These are phyloP conservation scores for Schwanniomyces sp. DNA, from an alignment of 805 yeast genomes.

Conservation along the genomic window DNA sequence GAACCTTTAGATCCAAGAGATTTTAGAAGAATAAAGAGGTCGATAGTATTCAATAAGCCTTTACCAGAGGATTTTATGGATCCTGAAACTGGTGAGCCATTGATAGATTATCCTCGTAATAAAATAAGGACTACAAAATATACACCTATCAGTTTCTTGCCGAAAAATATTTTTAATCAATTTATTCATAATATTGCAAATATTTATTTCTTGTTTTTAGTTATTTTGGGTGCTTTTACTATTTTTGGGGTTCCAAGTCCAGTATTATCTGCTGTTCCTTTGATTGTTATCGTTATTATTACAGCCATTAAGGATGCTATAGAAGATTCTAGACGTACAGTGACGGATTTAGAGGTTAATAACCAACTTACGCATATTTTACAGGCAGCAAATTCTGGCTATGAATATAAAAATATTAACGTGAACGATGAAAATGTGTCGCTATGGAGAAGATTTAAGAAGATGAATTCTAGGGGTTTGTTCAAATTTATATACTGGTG, in stretches of 20 bases:
- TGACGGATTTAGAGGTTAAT: slow-evolving; percentile 70
- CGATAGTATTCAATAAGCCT: slow-evolving; percentile 57
- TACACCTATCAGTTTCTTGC: slow-evolving; percentile 85
- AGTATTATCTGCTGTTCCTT: slow-evolving; percentile 71
- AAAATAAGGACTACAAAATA: slow-evolving; percentile 95
- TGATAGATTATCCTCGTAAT: slow-evolving; percentile 71
- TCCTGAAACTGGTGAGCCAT: slow-evolving; percentile 59
- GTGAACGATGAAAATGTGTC: slow-evolving; percentile 63
- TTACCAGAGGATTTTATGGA: slow-evolving; percentile 60
- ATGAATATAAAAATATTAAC: slow-evolving; percentile 49
- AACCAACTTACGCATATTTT: slow-evolving; percentile 71
- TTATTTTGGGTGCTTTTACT: slow-evolving; percentile 74
- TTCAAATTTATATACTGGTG: slow-evolving; percentile 24
- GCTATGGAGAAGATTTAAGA: slow-evolving; percentile 69
- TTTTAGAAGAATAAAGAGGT: slow-evolving; percentile 35
- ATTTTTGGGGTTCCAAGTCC: slow-evolving; percentile 84
- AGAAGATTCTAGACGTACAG: slow-evolving; percentile 77
- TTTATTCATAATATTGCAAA: slow-evolving; percentile 84
- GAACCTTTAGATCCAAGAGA: slow-evolving; percentile 31
- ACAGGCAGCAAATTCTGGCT: slow-evolving; percentile 14
- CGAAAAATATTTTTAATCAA: slow-evolving; percentile 78
- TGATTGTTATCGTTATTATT: slow-evolving; percentile 71
- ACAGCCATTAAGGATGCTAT: slow-evolving; percentile 80
- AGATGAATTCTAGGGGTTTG: slow-evolving; percentile 36
- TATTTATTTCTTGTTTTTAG: slow-evolving; percentile 76